Conservation (phyloP, 495 filamentous ascomycete genomes). For the Beverwykella pulmonaria region DNA sequence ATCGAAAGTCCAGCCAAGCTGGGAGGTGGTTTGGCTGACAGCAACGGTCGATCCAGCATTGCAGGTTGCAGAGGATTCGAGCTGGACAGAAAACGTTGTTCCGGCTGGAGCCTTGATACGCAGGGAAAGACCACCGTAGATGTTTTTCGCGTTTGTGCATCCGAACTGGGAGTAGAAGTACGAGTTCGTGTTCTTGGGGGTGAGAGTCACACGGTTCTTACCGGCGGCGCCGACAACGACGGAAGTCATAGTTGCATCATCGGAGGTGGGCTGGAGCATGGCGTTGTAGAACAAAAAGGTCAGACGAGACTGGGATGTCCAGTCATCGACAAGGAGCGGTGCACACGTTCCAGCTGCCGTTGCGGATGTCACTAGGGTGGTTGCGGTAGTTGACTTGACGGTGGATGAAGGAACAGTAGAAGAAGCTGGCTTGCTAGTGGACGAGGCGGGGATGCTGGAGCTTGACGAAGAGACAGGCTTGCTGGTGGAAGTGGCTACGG, state of each 20-base stretch:
- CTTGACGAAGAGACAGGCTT: conserved; percentile 1
- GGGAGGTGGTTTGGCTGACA: conserved; percentile 49
- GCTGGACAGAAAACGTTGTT: conserved; percentile 57
- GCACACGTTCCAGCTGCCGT: conserved; percentile 49
- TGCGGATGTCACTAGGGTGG: conserved; percentile 27
- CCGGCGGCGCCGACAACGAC: conserved; percentile 51
- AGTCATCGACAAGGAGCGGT: conserved; percentile 62
- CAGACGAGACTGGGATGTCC: conserved; percentile 63
- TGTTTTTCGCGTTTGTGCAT: conserved; percentile 55
- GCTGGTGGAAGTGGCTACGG: neutral
- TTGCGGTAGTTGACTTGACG: conserved; percentile 12
- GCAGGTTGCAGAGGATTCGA: conserved; percentile 54
- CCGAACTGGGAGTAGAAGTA: conserved; percentile 65
- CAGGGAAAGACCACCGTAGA: conserved; percentile 63
- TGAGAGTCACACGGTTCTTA: conserved; percentile 58
- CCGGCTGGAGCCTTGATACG: conserved; percentile 59
- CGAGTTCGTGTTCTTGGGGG: conserved; percentile 51
- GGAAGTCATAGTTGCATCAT: conserved; percentile 63
- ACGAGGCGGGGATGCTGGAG: neutral
- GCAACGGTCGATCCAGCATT: conserved; percentile 31
- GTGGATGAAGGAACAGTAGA: neutral
- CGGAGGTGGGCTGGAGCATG: conserved; percentile 58
- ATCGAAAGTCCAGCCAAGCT: conserved; percentile 64
- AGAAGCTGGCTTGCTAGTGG: conserved; percentile 10
- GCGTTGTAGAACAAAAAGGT: conserved; percentile 68